Evolutionary conservation across 257 asterid genomes (phyloP).

Genomic region (Cinchona pubescens): DNA sequence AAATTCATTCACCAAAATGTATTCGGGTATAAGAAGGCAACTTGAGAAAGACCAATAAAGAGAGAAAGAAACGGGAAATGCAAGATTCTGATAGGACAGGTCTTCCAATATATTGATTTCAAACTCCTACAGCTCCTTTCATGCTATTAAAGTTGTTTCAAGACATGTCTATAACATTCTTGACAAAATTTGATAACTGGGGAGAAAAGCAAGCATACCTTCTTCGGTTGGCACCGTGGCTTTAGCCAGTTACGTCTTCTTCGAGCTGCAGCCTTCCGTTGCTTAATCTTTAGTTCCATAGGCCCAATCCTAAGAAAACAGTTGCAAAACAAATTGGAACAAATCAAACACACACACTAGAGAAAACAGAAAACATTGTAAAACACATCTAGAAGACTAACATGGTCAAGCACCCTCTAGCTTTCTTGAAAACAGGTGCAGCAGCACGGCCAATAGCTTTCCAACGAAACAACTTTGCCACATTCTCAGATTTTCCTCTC

Average conservation of each 20-base stretch:
- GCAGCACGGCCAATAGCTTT: conserved; percentile 28
- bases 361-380: not conserved
- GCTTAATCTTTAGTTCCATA: conserved; percentile 28
- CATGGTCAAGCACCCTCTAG: conserved; percentile 39
- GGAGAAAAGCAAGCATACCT: conserved; percentile 23
- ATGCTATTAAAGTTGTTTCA: not conserved
- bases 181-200: not conserved
- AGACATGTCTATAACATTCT: not conserved
- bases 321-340: not conserved
- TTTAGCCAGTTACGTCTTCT: conserved; percentile 13
- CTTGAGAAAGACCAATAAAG: no score
- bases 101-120: not conserved
- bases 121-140: no score
- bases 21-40: no score
- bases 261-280: conserved; percentile 17
- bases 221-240: conserved; percentile 26
- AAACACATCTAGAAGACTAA: conserved; percentile 22
- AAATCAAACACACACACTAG: not conserved
- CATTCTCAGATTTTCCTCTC: not conserved
- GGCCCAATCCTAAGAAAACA: not conserved
- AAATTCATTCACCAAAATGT: no score
- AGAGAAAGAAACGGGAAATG: no score
- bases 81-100: no score
- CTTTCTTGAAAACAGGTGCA: conserved; percentile 36
- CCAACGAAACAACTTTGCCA: conserved; percentile 29